Evolutionary conservation across 1,284 basidiomycete genomes (phyloP), one percentile per base, ranked within the genome.

Genomic region (Puccinia polysora): DNA sequence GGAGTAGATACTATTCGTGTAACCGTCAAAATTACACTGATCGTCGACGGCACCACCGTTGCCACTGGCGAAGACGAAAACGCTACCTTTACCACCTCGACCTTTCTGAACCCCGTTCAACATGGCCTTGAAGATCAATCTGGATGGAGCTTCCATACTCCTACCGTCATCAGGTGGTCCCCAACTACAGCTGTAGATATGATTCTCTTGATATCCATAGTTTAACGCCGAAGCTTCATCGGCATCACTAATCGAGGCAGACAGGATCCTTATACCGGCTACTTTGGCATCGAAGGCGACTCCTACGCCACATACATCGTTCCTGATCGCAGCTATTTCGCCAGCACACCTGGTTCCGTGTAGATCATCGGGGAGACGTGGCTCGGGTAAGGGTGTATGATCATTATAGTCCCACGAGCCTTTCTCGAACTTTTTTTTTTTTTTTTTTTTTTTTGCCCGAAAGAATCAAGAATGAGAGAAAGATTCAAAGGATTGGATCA

Each of bases 1-100:
- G 4, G 89, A 92, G 81, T 93, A 97, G 75, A 97, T 96, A 76
- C 89, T 91, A 80, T 98, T 98, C 38, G 96, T 99, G 81, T 98
- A 99, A 5, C 96, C 96, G 77, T 98, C 96, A 79, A 99, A 98
- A 81, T 99, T 99, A 83, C 96, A 99, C 81, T 98, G 96, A 79
- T 99, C 96, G 36, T 89, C 91, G 64, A 85, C 84, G 2, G 86
- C 85, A 28, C 91, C 96, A 25, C 96, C 96, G 79, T 98, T 99
- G 0, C 96, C 96, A 73, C 92, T 94, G 0, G 96, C 96, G 80
- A 98, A 99, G 43, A 99, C 96, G 77, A 90, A 98, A 75, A 99
- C 84, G 50, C 89, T 92, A 2, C 96, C 96, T 78, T 90, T 92
- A 25, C 94, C 93, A 50, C 82, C 85, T 60, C 96, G 86, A 4